Percentiles rank a stretch among this genome's conserved stretches.
phyloP scores from a whole-genome alignment of 2,329 filamentous ascomycete species.

The Dactylonectria macrodidyma region DNA sequence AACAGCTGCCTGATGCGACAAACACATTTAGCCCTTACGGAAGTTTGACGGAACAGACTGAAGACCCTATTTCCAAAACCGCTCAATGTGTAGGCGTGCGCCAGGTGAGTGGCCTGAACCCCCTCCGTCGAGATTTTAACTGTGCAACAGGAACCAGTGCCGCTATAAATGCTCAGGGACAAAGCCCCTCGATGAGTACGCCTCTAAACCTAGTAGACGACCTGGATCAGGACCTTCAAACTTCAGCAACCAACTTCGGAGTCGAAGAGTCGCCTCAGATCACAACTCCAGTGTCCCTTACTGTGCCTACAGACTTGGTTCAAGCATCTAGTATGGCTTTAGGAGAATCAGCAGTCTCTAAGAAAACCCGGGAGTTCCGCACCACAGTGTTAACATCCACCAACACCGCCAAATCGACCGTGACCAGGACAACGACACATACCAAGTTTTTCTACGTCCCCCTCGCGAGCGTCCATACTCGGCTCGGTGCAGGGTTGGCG shows the following conservation, averaged over 20 bases:
- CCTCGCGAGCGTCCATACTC: slow-evolving; percentile 5
- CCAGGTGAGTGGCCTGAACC: slow-evolving; percentile 7
- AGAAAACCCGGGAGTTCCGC: slow-evolving; percentile 19
- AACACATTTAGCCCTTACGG: background rate
- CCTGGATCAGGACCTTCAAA: slow-evolving; percentile 2
- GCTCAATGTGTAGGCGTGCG: background rate
- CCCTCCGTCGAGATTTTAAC: slow-evolving; percentile 15
- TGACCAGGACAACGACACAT: slow-evolving; percentile 32
- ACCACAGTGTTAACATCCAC: slow-evolving; percentile 42
- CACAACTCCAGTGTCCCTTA: background rate
- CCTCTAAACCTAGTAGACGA: background rate
- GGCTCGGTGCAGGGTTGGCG: background rate
- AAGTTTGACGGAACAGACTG: background rate
- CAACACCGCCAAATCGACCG: slow-evolving; percentile 40
- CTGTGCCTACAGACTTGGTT: background rate
- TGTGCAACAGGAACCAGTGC: slow-evolving; percentile 1
- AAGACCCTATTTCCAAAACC: background rate
- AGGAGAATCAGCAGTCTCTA: background rate
- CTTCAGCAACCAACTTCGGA: background rate
- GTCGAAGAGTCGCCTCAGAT: background rate
- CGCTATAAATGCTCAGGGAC: background rate
- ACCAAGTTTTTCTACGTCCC: slow-evolving; percentile 34
- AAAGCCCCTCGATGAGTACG: background rate
- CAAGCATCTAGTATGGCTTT: background rate
- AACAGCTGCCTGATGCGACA: background rate